Base-by-base conservation (phyloP, 805 yeast genomes). In the Kazachstania bromeliacearum region DNA sequence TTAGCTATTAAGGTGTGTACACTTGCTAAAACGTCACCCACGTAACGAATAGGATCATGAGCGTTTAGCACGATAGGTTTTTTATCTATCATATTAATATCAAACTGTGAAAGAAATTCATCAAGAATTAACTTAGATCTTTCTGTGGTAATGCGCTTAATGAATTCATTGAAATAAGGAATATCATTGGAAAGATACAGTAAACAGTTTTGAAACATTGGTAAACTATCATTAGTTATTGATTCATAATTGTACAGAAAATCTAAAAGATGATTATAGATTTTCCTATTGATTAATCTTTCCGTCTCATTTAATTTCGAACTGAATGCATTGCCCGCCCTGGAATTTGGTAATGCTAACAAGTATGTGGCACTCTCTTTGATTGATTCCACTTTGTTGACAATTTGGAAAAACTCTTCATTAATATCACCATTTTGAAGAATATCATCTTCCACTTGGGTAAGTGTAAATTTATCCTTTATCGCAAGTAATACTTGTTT, bases 1-100 rank as follows among this genome's bases (percentile, higher is more conserved):
- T 85, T 84, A 4, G 87, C 94, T 21, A 87, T 77, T 4, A 84
- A 70, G 2, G 88, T 74, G 53, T 92, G 96, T 2, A 87, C 70
- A 64, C 82, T 83, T 0, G 97, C 97, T 26, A 92, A 62, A 22
- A 92, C 68, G 53, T 87, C 96, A 18, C 96, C 94, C 13, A 85
- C 66, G 44, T 78, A 88, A 37, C 95, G 67, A 18, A 77, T 66
- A 1, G 96, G 83, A 53, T 89, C 95, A 54, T 81, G 81, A 0
- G 83, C 79, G 7, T 79, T 72, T 30, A 79, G 60, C 21, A 75
- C 69, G 16, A 85, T 65, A 1, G 87, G 82, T 37, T 62, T 60
- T 10, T 34, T 33, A 22, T 39, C 40, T 21, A 21, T 31, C 3
- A 22, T 20, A 15, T 57, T 32, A 6, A 55, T 45, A 45, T 60